Evolutionary conservation across 2,329 filamentous ascomycete genomes (phyloP).

Genomic region (Dactylellina leptospora): DNA sequence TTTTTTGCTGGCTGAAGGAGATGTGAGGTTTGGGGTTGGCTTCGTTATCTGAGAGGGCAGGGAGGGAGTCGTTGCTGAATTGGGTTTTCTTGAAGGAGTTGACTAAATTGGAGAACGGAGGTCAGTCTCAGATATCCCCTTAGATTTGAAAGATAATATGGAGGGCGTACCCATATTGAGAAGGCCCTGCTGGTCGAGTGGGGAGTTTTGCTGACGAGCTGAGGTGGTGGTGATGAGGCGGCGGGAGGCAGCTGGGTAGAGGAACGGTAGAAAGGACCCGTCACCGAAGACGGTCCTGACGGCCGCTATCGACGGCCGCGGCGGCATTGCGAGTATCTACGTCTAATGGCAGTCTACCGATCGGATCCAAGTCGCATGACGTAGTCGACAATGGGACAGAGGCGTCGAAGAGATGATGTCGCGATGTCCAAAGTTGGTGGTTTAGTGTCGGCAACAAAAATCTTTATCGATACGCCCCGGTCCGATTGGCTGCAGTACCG

Average conservation of each 20-base stretch:
- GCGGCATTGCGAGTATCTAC: conserved; percentile 30
- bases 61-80: conserved; percentile 6
- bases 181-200: conserved; percentile 1
- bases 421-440: conserved; percentile 42
- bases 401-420: conserved; percentile 16
- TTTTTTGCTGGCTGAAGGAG: conserved; percentile 12
- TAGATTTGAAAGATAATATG: not conserved
- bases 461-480: conserved; percentile 45
- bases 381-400: not conserved
- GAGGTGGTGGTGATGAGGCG: conserved; percentile 26
- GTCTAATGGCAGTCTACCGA: conserved; percentile 1
- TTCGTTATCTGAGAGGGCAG: too few species aligned
- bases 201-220: not conserved
- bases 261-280: conserved; percentile 38
- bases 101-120: conserved; percentile 4
- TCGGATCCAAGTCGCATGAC: conserved; percentile 1
- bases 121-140: not conserved
- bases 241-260: conserved; percentile 37
- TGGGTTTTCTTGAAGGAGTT: conserved; percentile 8
- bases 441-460: too few species aligned
- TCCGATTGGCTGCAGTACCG: conserved; percentile 35
- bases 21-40: conserved; percentile 2
- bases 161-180: conserved; percentile 15
- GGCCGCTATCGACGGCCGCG: conserved; percentile 27
- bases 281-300: conserved; percentile 22